Conservation (phyloP, 192 early-diverging fungal species). For the Gaertneriomyces semiglobifer region DNA sequence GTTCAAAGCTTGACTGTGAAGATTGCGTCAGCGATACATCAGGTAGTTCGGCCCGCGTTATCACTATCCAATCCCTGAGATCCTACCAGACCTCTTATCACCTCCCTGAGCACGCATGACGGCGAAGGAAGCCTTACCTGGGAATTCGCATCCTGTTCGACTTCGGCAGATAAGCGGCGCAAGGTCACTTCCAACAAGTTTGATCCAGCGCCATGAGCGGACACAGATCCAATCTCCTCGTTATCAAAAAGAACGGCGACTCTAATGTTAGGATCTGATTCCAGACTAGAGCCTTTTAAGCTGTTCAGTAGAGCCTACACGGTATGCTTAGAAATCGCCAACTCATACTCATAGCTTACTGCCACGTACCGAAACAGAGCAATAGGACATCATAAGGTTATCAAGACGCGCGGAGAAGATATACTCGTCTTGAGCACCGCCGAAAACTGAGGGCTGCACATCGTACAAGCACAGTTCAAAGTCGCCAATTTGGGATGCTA, state of each 20-base stretch:
- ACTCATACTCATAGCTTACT: neutral
- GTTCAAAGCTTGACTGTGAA: constrained; percentile 59
- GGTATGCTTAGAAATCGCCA: no score
- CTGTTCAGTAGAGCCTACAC: constrained; percentile 57
- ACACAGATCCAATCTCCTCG: constrained; percentile 92
- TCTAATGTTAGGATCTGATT: constrained; percentile 71
- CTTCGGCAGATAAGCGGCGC: constrained; percentile 32
- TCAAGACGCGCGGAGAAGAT: constrained; percentile 92
- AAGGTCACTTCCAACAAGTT: constrained; percentile 61
- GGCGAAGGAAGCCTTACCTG: neutral
- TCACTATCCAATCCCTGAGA: neutral
- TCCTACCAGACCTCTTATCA: constrained; percentile 1
- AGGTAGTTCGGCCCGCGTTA: no score
- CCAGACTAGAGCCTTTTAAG: constrained; percentile 40
- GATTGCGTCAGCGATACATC: neutral
- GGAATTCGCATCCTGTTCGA: constrained; percentile 14
- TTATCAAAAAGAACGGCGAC: constrained; percentile 94
- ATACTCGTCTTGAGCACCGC: constrained; percentile 89
- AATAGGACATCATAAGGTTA: constrained; percentile 96
- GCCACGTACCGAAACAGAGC: constrained; percentile 60
- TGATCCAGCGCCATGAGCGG: constrained; percentile 93
- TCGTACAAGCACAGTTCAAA: constrained; percentile 98
- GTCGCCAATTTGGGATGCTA: constrained; percentile 77
- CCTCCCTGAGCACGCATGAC: neutral
- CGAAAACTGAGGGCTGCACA: constrained; percentile 83